Evolutionary conservation across 306 rosid species (phyloP), one percentile per base, ranked within the genome.

Genomic region (Glycine soja): DNA sequence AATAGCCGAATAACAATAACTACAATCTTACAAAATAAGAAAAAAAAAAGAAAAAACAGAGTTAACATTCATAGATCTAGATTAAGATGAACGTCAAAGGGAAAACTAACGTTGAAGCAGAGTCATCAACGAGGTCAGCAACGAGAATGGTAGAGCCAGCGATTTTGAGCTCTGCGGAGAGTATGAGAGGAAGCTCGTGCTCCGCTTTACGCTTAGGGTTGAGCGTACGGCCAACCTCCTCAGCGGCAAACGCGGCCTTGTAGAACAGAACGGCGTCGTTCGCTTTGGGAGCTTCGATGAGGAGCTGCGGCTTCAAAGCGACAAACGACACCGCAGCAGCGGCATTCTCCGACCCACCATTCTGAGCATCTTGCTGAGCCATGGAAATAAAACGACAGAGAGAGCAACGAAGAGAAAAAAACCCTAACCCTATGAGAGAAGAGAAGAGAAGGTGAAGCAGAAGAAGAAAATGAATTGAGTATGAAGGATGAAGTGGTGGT

Each of bases 161-260:
- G 54, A 94, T 79, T 70, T 84, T 83, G 69, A 92, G 91, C 85
- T 90, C 86, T 10, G 92, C 97, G 0, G 84, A 87, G 78, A 85
- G 88, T 5, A 94, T 74, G 80, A 80, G 90, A 36, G 94, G 97
- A 4, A 64, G 78, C 75, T 94, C 98, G 4, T 88, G 97, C 24
- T 90, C 98, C 0, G 97, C 97, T 86, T 94, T 94, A 54, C 98
- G 97, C 86, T 94, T 94, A 3, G 97, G 78, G 77, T 89, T 81
- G 38, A 83, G 3, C 7, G 83, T 36, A 13, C 95, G 97, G 61
- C 80, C 10, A 40, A 90, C 77, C 75, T 94, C 98, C 47, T 85
- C 93, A 0, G 97, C 98, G 0, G 91, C 98, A 15, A 91, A 92
- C n/a, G 88, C 98, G 0, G 87, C 70, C 85, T 91, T 90, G 86